phyloP scores from a whole-genome alignment of 495 filamentous ascomycete genomes.

The Daldinia bambusicola region DNA sequence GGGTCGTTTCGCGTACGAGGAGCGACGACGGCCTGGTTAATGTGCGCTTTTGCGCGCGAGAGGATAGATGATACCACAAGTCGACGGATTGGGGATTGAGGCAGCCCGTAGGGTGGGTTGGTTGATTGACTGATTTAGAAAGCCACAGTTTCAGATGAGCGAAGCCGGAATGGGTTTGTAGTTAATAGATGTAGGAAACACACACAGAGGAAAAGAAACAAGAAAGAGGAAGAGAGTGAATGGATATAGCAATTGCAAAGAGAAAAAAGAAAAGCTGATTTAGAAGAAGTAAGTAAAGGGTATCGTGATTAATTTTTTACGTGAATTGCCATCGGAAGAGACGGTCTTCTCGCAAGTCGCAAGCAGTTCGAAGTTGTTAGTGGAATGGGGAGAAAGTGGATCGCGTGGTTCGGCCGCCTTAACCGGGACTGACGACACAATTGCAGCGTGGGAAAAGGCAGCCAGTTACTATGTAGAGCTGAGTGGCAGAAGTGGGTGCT shows the following conservation, averaged over 20 bases:
- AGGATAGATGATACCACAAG: constrained; percentile 4
- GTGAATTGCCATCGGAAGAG: constrained; percentile 34
- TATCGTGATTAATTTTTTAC: constrained; percentile 15
- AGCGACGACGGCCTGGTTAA: neutral
- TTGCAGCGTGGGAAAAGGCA: no score
- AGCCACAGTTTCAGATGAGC: constrained; percentile 7
- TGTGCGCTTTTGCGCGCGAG: neutral
- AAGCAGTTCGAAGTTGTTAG: constrained; percentile 23
- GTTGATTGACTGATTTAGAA: constrained; percentile 13
- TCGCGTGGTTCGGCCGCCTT: constrained; percentile 10
- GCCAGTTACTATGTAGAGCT: no score
- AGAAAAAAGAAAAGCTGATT: constrained; percentile 2
- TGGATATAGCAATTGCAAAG: constrained; percentile 15
- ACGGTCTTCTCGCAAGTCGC: constrained; percentile 22
- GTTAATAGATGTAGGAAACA: constrained; percentile 2
- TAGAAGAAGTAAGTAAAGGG: constrained; percentile 4
- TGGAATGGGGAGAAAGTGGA: constrained; percentile 11
- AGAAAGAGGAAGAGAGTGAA: constrained; percentile 13
- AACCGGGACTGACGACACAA: constrained; percentile 26
- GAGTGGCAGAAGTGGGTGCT: no score
- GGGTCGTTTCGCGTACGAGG: neutral
- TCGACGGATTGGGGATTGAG: constrained; percentile 15
- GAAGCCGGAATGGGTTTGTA: neutral
- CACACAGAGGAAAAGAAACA: constrained; percentile 10
- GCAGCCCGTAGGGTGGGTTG: constrained; percentile 6